These are phyloP conservation scores for Immersiella caudata DNA, from an alignment of 495 filamentous ascomycete species.

Conservation along the genomic window DNA sequence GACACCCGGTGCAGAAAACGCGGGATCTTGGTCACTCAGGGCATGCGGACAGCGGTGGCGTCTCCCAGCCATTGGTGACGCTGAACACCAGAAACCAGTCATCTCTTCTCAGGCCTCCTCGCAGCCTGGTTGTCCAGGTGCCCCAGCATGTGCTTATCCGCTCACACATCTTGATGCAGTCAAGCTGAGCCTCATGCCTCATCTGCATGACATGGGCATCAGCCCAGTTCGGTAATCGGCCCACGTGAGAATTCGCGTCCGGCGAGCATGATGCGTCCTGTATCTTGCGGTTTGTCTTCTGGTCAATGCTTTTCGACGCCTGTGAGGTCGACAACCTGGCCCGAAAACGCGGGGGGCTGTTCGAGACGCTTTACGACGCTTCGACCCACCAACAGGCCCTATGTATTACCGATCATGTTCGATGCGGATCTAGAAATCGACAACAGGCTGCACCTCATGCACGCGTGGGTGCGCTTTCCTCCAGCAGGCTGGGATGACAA, in stretches of 20 bases:
- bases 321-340: neutral
- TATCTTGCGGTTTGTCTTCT: neutral
- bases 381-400: neutral
- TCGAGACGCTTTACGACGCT: neutral
- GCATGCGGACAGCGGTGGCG: constrained; percentile 9
- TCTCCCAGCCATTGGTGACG: neutral
- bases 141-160: constrained; percentile 26
- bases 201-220: constrained; percentile 6
- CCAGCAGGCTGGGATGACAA: neutral
- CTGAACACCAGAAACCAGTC: neutral
- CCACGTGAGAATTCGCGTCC: neutral
- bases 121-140: constrained; percentile 3
- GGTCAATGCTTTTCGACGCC: neutral
- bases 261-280: neutral
- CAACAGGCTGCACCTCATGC: neutral
- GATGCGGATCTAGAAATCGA: neutral
- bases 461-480: neutral
- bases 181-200: constrained; percentile 26
- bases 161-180: constrained; percentile 25
- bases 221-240: neutral
- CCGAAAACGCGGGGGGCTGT: neutral
- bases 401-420: neutral
- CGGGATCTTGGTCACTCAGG: constrained; percentile 8
- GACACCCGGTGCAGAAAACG: constrained; percentile 12
- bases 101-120: constrained; percentile 23